phyloP scores from a whole-genome alignment of 345 rosid species.

The Noccaea bulbosa region DNA sequence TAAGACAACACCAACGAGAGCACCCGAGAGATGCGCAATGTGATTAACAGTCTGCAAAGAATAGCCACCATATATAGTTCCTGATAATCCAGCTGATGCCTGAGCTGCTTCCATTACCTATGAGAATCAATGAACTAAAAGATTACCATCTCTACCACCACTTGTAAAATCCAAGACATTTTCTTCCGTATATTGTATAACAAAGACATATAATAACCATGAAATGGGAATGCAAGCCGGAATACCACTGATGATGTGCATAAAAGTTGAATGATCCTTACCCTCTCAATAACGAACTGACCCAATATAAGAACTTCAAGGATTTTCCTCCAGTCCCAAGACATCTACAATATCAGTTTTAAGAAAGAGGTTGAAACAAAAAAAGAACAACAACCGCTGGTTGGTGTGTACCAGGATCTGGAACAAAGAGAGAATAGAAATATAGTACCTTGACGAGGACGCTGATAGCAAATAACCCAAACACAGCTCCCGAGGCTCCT shows the following conservation, averaged over 20 bases:
- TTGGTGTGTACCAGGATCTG: not conserved
- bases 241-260: conserved; percentile 6
- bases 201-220: not conserved
- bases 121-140: conserved; percentile 17
- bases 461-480: conserved; percentile 87
- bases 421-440: conserved; percentile 12
- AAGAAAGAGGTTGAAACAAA: conserved; percentile 17
- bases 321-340: conserved; percentile 98
- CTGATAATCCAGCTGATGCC: conserved; percentile 75
- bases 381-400: not conserved
- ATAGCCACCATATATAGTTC: conserved; percentile 56
- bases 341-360: conserved; percentile 55
- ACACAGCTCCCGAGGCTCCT: conserved; percentile 96
- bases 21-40: conserved; percentile 93
- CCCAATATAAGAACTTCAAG: conserved; percentile 95
- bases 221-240: not conserved
- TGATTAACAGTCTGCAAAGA: conserved; percentile 80
- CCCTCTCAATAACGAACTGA: conserved; percentile 86
- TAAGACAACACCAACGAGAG: conserved; percentile 76
- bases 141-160: not conserved
- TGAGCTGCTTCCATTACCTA: conserved; percentile 98
- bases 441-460: conserved; percentile 77
- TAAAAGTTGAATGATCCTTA: conserved; percentile 34
- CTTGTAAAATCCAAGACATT: not conserved
- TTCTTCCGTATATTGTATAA: not conserved